A percentile compares a stretch with the other conserved stretches of the same genome.
phyloP scores from a whole-genome alignment of 1,284 basidiomycete genomes.

The Gymnopus androsaceus region DNA sequence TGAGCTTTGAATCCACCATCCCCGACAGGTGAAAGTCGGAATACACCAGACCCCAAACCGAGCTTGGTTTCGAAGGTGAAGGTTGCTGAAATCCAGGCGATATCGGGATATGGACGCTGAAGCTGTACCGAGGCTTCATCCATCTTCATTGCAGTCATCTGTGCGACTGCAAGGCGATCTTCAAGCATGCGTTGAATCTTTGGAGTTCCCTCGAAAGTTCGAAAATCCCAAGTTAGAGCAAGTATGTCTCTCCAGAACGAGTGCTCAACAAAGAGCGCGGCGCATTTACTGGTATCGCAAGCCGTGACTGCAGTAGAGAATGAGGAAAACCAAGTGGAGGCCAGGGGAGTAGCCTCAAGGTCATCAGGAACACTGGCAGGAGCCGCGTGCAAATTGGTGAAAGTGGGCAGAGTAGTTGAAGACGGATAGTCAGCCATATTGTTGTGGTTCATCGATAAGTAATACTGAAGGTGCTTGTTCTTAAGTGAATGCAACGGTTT shows the following conservation, averaged over 20 bases:
- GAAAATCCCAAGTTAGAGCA: constrained; percentile 63
- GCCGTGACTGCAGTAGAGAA: no score
- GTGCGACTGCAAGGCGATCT: constrained; percentile 40
- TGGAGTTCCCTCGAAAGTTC: constrained; percentile 51
- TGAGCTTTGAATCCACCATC: constrained; percentile 55
- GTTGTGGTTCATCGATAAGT: no score
- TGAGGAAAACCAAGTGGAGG: no score
- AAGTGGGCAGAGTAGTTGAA: no score
- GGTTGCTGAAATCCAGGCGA: constrained; percentile 54
- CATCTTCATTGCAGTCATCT: constrained; percentile 42
- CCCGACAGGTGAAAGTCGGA: constrained; percentile 53
- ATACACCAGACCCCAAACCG: constrained; percentile 51
- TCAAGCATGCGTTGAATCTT: constrained; percentile 45
- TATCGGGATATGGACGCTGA: constrained; percentile 49
- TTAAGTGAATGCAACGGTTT: no score
- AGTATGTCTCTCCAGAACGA: constrained; percentile 63
- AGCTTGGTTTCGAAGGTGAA: constrained; percentile 55
- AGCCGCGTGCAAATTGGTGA: no score
- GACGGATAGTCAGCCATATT: no score
- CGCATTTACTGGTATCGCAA: no score
- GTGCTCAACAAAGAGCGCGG: constrained; percentile 39
- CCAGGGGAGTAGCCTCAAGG: no score
- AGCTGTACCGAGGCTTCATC: constrained; percentile 34
- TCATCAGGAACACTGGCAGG: no score
- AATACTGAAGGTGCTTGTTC: no score